Percentiles rank a stretch among this genome's conserved stretches.
These are phyloP conservation scores for Lachnellula subtilissima DNA, from an alignment of 2,329 filamentous ascomycete species.

Conservation along the genomic window DNA sequence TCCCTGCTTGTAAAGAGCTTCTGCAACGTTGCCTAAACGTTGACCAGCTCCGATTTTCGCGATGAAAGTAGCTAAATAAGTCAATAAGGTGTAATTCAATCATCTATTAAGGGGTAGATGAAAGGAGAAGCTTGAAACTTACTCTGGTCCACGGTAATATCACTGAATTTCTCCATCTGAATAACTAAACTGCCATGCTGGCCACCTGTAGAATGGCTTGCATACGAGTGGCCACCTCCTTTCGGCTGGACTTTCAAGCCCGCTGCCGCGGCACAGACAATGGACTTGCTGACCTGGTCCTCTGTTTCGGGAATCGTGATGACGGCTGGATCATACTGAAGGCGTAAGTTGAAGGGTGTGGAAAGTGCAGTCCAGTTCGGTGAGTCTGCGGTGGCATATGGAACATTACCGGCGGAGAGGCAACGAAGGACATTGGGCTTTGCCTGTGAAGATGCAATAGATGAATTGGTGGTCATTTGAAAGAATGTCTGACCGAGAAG, in stretches of 20 bases:
- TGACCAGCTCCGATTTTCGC: constrained; percentile 37
- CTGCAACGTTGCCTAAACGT: constrained; percentile 41
- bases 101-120: neutral
- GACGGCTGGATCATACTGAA: constrained; percentile 7
- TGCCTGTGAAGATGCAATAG: no score
- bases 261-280: constrained; percentile 39
- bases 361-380: neutral
- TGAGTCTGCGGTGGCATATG: neutral
- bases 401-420: neutral
- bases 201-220: constrained; percentile 40
- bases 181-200: constrained; percentile 46
- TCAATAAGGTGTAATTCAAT: neutral
- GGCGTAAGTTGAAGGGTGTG: constrained; percentile 11
- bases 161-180: constrained; percentile 47
- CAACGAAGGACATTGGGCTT: neutral
- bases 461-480: no score
- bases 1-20: constrained; percentile 32
- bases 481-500: no score
- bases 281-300: constrained; percentile 36
- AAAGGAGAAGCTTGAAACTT: neutral
- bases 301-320: constrained; percentile 21
- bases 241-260: constrained; percentile 44
- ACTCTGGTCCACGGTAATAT: constrained; percentile 44
- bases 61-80: constrained; percentile 13
- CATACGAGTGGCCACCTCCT: constrained; percentile 50